Evolutionary conservation across 2,329 filamentous ascomycete species (phyloP).

Genomic region (Epichloe gansuensis): DNA sequence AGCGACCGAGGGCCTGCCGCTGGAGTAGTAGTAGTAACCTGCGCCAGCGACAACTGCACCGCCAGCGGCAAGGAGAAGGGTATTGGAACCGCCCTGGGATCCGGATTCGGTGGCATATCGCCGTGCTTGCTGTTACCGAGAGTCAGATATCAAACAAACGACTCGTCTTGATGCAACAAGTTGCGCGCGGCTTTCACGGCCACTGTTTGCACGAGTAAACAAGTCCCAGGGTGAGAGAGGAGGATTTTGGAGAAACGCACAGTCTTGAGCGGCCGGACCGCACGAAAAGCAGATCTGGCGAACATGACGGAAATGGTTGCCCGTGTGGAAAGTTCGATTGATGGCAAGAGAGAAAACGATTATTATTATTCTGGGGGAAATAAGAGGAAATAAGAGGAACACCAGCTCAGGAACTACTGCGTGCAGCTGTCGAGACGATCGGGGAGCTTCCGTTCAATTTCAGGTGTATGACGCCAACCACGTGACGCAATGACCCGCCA

Average conservation of each 20-base stretch:
- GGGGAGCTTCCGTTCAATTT: background rate
- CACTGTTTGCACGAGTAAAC: background rate
- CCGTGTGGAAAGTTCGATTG: slow-evolving; percentile 10
- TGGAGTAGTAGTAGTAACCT: slow-evolving; percentile 45
- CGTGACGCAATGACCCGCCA: slow-evolving; percentile 1
- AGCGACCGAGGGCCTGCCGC: slow-evolving; percentile 41
- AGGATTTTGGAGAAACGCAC: slow-evolving; percentile 32
- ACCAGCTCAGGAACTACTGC: background rate
- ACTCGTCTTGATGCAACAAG: background rate
- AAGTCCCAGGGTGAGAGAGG: background rate
- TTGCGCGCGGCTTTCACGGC: background rate
- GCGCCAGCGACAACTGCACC: slow-evolving; percentile 46
- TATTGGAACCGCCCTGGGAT: slow-evolving; percentile 43
- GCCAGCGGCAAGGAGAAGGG: slow-evolving; percentile 47
- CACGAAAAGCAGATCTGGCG: slow-evolving; percentile 51
- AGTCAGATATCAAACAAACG: background rate
- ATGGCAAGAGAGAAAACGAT: background rate
- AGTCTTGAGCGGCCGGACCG: slow-evolving; percentile 51
- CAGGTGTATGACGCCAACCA: slow-evolving; percentile 5
- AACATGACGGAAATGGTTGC: slow-evolving; percentile 42
- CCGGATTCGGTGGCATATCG: slow-evolving; percentile 56
- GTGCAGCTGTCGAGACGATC: background rate
- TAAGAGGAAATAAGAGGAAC: background rate
- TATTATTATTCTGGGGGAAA: background rate
- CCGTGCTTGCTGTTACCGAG: slow-evolving; percentile 29